These are phyloP conservation scores for Sugiyamaella japonica DNA, from an alignment of 1,139 yeast species.

Conservation along the genomic window DNA sequence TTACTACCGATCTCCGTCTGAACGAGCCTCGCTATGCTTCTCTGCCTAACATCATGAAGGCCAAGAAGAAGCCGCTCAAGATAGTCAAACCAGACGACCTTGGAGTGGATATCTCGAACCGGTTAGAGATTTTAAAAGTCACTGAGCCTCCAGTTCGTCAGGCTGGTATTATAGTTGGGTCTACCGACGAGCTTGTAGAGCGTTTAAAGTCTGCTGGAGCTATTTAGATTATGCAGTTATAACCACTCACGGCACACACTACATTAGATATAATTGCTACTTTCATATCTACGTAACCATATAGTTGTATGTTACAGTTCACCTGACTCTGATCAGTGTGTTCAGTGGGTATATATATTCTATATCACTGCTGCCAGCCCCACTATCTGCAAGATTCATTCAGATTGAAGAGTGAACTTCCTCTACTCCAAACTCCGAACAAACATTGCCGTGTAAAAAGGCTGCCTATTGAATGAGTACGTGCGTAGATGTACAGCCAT, in stretches of 20 bases:
- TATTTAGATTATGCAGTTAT: conserved; percentile 19
- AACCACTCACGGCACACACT: neutral
- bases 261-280: too few species aligned
- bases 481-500: too few species aligned
- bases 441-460: too few species aligned
- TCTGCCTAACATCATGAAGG: conserved; percentile 95
- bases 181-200: conserved; percentile 77
- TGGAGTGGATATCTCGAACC: conserved; percentile 61
- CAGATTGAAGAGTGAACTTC: too few species aligned
- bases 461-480: too few species aligned
- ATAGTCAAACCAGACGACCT: conserved; percentile 69
- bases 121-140: conserved; percentile 70
- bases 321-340: too few species aligned
- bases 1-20: conserved; percentile 90
- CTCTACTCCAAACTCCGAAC: too few species aligned
- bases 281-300: too few species aligned
- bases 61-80: conserved; percentile 91
- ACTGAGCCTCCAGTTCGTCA: conserved; percentile 83
- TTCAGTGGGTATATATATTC: too few species aligned
- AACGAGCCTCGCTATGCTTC: conserved; percentile 94
- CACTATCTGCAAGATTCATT: too few species aligned
- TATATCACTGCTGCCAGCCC: too few species aligned
- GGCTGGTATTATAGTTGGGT: conserved; percentile 76
- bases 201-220: conserved; percentile 65
- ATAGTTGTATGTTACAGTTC: too few species aligned